These are phyloP conservation scores for Tieghemostelium lacteum DNA, from an alignment of 78 protist genomes.

Conservation along the genomic window DNA sequence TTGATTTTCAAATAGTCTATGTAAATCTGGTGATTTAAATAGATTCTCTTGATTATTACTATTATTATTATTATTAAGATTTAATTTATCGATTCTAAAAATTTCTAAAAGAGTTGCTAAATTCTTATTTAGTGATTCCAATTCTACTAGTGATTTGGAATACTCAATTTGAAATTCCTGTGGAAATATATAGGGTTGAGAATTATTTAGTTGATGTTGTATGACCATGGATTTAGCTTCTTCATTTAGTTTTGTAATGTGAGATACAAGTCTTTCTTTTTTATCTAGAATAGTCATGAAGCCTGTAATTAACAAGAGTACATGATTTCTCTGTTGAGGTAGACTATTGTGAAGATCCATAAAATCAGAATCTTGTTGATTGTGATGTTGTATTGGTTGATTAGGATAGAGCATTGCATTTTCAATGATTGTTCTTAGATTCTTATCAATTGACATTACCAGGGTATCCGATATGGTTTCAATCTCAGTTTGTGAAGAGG, in stretches of 20 bases:
- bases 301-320: constrained; percentile 41
- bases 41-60: background rate
- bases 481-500: background rate
- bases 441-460: constrained; percentile 68
- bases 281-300: constrained; percentile 50
- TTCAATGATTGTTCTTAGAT: constrained; percentile 47
- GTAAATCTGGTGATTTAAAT: constrained; percentile 7
- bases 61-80: no score
- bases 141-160: constrained; percentile 15
- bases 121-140: constrained; percentile 44
- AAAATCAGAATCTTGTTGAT: background rate
- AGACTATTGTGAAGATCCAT: background rate
- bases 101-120: constrained; percentile 49
- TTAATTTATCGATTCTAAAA: constrained; percentile 17
- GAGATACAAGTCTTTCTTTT: constrained; percentile 27
- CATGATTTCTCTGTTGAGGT: constrained; percentile 8
- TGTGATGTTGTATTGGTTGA: background rate
- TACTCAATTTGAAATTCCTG: constrained; percentile 20
- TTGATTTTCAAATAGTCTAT: background rate
- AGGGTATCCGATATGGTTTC: constrained; percentile 14
- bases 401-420: background rate
- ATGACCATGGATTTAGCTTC: constrained; percentile 39
- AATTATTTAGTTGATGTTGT: no score
- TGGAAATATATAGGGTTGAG: no score
- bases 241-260: constrained; percentile 21